Conservation (phyloP, 768 basidiomycete genomes). For the Cyclocybe aegerita region DNA sequence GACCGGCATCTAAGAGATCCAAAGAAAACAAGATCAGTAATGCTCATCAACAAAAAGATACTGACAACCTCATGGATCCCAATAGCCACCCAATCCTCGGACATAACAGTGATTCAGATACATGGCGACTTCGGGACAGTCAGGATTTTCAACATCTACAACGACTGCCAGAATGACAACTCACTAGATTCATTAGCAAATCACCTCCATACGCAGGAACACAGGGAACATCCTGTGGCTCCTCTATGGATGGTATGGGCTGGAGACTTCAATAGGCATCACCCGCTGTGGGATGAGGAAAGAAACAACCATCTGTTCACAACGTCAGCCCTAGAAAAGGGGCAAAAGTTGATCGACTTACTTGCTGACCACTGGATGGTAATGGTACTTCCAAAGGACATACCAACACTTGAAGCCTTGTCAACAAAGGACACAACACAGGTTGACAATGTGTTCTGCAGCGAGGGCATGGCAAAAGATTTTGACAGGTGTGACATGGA, state of each 20-base stretch:
- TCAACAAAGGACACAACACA: constrained; percentile 32
- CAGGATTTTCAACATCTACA: constrained; percentile 38
- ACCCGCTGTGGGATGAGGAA: constrained; percentile 34
- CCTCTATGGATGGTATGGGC: constrained; percentile 20
- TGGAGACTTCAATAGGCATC: constrained; percentile 42
- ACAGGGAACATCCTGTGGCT: not conserved
- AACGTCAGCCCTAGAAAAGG: constrained; percentile 19
- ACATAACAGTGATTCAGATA: constrained; percentile 24
- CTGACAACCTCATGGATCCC: constrained; percentile 21
- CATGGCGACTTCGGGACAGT: constrained; percentile 12
- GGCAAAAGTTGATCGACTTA: constrained; percentile 26
- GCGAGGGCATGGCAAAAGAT: constrained; percentile 2
- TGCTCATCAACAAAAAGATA: constrained; percentile 16
- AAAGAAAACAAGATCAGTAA: constrained; percentile 11
- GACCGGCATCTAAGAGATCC: constrained; percentile 9
- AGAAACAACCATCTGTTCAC: constrained; percentile 20
- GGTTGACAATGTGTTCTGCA: constrained; percentile 39
- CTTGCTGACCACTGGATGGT: constrained; percentile 27
- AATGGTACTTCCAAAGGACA: constrained; percentile 31
- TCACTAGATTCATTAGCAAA: constrained; percentile 8
- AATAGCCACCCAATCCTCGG: constrained; percentile 16
- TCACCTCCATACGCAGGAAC: not conserved
- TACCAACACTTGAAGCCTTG: constrained; percentile 29
- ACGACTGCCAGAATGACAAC: constrained; percentile 24
- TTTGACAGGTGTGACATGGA: constrained; percentile 28